Evolutionary conservation across 169 alveolate genomes (phyloP).

Genomic region (Plasmodium sp.): DNA sequence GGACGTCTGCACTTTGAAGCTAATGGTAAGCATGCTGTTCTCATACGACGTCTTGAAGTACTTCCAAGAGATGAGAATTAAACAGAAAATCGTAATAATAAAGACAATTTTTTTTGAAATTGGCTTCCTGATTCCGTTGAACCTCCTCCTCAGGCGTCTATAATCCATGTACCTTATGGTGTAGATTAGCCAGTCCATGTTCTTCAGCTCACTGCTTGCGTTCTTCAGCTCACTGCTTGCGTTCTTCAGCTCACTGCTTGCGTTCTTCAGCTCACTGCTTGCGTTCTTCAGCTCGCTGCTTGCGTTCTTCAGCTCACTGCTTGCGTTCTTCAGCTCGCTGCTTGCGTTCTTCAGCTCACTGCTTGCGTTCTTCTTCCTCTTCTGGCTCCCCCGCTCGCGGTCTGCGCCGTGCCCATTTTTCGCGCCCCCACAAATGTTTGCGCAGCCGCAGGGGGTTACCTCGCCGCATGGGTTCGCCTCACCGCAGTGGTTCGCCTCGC

Average conservation of each 20-base stretch:
- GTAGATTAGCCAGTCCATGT: constrained; percentile 69
- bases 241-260: constrained; percentile 36
- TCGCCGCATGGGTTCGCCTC: too few species aligned
- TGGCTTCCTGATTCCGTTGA: constrained; percentile 87
- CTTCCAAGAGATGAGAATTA: constrained; percentile 77
- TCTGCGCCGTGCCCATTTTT: not conserved
- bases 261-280: constrained; percentile 33
- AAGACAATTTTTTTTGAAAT: constrained; percentile 82
- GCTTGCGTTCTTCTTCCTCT: constrained; percentile 4
- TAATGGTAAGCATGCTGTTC: constrained; percentile 19
- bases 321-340: constrained; percentile 8
- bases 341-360: constrained; percentile 20
- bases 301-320: constrained; percentile 6
- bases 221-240: constrained; percentile 36
- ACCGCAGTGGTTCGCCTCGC: not conserved
- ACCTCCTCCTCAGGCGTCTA: constrained; percentile 84
- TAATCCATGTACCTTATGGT: constrained; percentile 86
- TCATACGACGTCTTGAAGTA: constrained; percentile 45
- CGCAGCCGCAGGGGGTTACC: not conserved
- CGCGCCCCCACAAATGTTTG: not conserved
- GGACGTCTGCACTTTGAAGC: constrained; percentile 36
- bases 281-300: not conserved
- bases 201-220: not conserved
- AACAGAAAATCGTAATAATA: constrained; percentile 80
- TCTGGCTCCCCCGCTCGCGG: not conserved